Evolutionary conservation across 2,329 filamentous ascomycete genomes (phyloP), one percentile per base, ranked within the genome.

Genomic region (Metarhizium guizhouense): DNA sequence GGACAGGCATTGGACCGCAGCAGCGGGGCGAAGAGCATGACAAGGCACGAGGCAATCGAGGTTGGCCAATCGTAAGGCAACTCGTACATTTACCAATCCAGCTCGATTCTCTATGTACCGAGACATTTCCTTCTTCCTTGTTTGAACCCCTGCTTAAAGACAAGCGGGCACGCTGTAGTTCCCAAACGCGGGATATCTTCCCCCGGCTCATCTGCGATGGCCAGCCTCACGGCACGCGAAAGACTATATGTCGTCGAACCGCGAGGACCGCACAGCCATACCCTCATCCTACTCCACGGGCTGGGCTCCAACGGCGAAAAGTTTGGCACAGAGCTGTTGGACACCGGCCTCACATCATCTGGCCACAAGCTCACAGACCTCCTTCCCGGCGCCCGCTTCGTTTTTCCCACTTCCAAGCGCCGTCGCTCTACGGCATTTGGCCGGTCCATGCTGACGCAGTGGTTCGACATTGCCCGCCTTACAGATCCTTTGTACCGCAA

Each of bases 341-440:
- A 65, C 20, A 69, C 65, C 0, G 68, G 63, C 2, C 29, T 54
- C 7, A 42, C 59, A 0, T 69, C 67, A 0, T 55, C 54, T 11
- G 69, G 65, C 2, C 43, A 53, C 4, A 64, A 47, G 1, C 59
- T 73, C 0, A 30, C 83, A 4, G 51, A 64, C 0, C 43, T 68
- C 4, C 56, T 73, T 2, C 70, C 70, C 0, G 62, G 69, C 10
- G 69, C 72, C 1, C 76, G 74, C 56, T 80, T 79, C 55, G 64
- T 82, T 45, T 81, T 81, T 55, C 79, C 78, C 0, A 80, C 77
- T 0, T 72, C 79, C 0, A 69, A 65, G 6, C 72, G 71, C 13
- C 69, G 75, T 0, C 73, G 75, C 10, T 73, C 78, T 0, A 70
- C 64, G 1, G 67, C 70, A 3, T 74, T 77, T 47, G 71, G 75